A percentile compares a stretch with the other conserved stretches of the same genome.
phyloP scores from a whole-genome alignment of 768 basidiomycete genomes.

The Agaricus subrufescens region DNA sequence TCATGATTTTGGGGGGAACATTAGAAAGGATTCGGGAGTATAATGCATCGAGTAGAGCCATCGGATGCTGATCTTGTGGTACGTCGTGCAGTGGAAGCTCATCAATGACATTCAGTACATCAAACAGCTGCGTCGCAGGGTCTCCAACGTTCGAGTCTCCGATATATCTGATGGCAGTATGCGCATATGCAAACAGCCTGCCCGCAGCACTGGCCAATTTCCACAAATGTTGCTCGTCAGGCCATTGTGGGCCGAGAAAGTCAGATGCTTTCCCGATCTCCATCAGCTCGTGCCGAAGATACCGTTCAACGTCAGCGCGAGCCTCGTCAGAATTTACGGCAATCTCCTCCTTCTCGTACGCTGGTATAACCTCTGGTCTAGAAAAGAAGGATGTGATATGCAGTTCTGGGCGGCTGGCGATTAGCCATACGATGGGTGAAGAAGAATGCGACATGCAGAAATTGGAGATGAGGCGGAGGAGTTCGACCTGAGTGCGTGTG shows the following conservation, averaged over 20 bases:
- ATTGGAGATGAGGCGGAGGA: too few relatives aligned
- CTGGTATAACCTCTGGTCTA: too few relatives aligned
- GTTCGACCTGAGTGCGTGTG: too few relatives aligned
- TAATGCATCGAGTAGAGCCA: constrained; percentile 6
- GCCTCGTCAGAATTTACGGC: too few relatives aligned
- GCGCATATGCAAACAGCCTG: neutral
- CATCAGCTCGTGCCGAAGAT: too few relatives aligned
- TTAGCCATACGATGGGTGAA: too few relatives aligned
- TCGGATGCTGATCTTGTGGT: neutral
- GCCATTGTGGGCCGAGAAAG: neutral
- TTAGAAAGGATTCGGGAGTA: constrained; percentile 1
- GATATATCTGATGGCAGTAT: neutral
- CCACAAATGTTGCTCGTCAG: neutral
- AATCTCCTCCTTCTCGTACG: too few relatives aligned
- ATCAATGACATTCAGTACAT: constrained; percentile 2
- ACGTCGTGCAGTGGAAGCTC: neutral
- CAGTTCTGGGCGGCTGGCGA: too few relatives aligned
- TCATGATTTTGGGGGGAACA: neutral
- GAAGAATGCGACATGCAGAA: too few relatives aligned
- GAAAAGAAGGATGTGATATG: too few relatives aligned
- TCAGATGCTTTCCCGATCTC: too few relatives aligned
- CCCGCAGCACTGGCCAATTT: neutral
- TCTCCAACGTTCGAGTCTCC: neutral
- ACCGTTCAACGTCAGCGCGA: too few relatives aligned
- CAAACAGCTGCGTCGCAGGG: neutral